A percentile compares a stretch with the other conserved stretches of the same genome.
These are phyloP conservation scores for Geranium incanum DNA, from an alignment of 441 rosid genomes.

Conservation along the genomic window DNA sequence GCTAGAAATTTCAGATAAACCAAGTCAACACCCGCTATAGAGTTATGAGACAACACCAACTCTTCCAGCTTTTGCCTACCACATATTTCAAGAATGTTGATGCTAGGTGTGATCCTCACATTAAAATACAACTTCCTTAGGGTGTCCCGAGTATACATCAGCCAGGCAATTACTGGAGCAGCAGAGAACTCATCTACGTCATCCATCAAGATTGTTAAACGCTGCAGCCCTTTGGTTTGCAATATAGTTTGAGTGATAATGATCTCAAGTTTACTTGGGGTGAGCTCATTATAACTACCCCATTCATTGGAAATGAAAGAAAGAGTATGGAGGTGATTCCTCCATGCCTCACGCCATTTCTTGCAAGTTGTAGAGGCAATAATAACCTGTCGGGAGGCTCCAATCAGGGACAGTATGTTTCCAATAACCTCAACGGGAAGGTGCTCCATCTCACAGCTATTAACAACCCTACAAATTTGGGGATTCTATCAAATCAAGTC, in stretches of 20 bases:
- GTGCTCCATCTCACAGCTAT: constrained; percentile 28
- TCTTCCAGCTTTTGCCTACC: constrained; percentile 64
- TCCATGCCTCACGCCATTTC: constrained; percentile 67
- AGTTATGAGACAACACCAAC: constrained; percentile 45
- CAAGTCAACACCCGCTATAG: constrained; percentile 52
- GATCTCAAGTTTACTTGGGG: constrained; percentile 43
- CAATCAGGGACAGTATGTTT: constrained; percentile 51
- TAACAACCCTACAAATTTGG: neutral
- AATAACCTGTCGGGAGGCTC: constrained; percentile 53
- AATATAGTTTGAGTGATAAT: constrained; percentile 69
- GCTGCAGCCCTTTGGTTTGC: constrained; percentile 62
- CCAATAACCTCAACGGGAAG: constrained; percentile 64
- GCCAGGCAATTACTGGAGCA: constrained; percentile 72
- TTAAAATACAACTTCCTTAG: constrained; percentile 47
- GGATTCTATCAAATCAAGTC: neutral
- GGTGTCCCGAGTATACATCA: constrained; percentile 63
- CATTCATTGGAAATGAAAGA: constrained; percentile 55
- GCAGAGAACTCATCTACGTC: constrained; percentile 58
- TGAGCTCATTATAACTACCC: constrained; percentile 35
- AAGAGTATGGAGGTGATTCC: constrained; percentile 49
- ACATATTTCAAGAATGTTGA: constrained; percentile 65
- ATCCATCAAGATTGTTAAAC: constrained; percentile 55
- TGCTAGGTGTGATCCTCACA: constrained; percentile 47
- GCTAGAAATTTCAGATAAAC: constrained; percentile 56
- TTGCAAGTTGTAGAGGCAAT: constrained; percentile 60